phyloP scores from a whole-genome alignment of 2,329 filamentous ascomycete genomes.

The Penicillium sp. region DNA sequence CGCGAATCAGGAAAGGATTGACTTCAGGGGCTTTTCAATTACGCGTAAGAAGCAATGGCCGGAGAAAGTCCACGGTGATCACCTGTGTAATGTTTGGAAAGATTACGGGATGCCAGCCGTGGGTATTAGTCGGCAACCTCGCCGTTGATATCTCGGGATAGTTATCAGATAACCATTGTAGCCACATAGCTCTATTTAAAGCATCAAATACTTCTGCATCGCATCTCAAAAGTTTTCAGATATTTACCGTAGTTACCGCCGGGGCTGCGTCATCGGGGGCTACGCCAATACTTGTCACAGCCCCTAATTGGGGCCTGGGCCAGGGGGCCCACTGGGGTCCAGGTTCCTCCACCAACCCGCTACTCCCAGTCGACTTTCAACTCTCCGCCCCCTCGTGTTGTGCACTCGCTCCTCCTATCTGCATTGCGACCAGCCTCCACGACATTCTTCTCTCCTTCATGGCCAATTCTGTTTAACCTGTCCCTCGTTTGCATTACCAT shows the following conservation, averaged over 20 bases:
- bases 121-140: too few species aligned
- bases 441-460: conserved; percentile 8
- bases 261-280: conserved; percentile 1
- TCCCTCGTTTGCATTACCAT: conserved; percentile 21
- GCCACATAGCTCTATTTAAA: neutral
- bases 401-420: neutral
- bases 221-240: too few species aligned
- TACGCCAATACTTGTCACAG: conserved; percentile 3
- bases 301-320: neutral
- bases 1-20: neutral
- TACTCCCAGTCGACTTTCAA: neutral
- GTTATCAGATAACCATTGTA: too few species aligned
- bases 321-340: conserved; percentile 3
- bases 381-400: neutral
- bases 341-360: neutral
- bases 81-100: neutral
- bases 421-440: neutral
- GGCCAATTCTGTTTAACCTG: conserved; percentile 11
- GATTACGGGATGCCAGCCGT: neutral
- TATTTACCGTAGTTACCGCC: too few species aligned
- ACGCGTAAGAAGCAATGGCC: neutral
- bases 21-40: neutral
- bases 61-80: too few species aligned
- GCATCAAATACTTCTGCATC: neutral
- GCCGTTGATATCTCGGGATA: too few species aligned